Percentiles rank a stretch among this genome's conserved stretches.
phyloP scores from a whole-genome alignment of 2,329 filamentous ascomycete species.

The Clonostachys byssicola region DNA sequence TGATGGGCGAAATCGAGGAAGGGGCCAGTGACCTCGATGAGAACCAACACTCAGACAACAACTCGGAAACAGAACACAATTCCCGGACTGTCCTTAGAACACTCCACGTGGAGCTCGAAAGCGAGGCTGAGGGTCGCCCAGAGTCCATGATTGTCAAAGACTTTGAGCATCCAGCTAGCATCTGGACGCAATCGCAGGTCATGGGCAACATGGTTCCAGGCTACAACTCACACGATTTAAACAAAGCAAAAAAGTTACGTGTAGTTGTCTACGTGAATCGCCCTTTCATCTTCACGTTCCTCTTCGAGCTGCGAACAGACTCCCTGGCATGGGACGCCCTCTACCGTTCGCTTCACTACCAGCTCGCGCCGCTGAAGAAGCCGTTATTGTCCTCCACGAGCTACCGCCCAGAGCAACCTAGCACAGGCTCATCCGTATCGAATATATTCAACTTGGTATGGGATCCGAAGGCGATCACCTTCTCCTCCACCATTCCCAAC shows the following conservation, averaged over 20 bases:
- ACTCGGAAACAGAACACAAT: constrained; percentile 27
- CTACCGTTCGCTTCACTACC: constrained; percentile 56
- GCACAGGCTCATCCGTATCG: constrained; percentile 12
- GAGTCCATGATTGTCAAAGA: constrained; percentile 41
- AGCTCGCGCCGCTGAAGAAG: constrained; percentile 55
- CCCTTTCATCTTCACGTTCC: constrained; percentile 74
- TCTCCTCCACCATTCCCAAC: constrained; percentile 63
- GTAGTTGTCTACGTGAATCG: constrained; percentile 70
- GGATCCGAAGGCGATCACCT: constrained; percentile 50
- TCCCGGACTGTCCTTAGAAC: constrained; percentile 61
- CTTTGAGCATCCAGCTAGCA: constrained; percentile 28
- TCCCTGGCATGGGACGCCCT: constrained; percentile 50
- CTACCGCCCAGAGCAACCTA: constrained; percentile 49
- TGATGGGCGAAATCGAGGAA: constrained; percentile 60
- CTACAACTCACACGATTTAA: constrained; percentile 39
- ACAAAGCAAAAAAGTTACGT: constrained; percentile 53
- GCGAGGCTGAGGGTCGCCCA: constrained; percentile 26
- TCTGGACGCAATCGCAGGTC: constrained; percentile 23
- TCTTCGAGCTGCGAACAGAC: constrained; percentile 58
- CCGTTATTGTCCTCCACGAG: constrained; percentile 51
- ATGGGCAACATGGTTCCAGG: constrained; percentile 23
- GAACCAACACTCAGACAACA: constrained; percentile 20
- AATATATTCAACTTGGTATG: constrained; percentile 60
- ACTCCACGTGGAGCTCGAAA: constrained; percentile 60
- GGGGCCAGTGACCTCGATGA: constrained; percentile 21